A percentile compares a stretch with the other conserved stretches of the same genome.
These are phyloP conservation scores for Triticum urartu DNA, from an alignment of 176 grass and related monocot genomes.

Conservation along the genomic window DNA sequence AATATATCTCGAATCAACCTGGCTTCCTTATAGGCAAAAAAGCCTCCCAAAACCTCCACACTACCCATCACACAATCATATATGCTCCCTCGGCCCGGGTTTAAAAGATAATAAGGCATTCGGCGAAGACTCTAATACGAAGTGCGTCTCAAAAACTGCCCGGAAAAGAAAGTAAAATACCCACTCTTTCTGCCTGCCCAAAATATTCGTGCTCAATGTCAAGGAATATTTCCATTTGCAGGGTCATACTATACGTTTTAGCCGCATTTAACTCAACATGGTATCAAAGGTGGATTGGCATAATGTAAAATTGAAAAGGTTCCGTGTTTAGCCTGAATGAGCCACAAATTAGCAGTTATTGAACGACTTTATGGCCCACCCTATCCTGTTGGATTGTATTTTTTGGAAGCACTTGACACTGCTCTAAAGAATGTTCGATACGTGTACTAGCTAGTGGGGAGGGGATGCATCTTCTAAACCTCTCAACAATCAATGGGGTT, in stretches of 20 bases:
- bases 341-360: neutral
- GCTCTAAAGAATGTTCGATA: too few species aligned
- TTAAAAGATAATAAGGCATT: too few species aligned
- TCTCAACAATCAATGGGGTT: too few species aligned
- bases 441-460: too few species aligned
- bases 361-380: neutral
- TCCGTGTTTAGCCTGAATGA: neutral
- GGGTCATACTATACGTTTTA: neutral
- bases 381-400: neutral
- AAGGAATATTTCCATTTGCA: neutral
- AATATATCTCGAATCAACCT: neutral
- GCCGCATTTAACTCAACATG: neutral
- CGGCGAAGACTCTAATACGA: too few species aligned
- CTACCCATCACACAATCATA: too few species aligned
- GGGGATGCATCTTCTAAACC: too few species aligned
- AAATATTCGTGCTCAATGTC: neutral
- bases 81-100: too few species aligned
- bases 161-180: too few species aligned
- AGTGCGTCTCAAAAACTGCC: too few species aligned
- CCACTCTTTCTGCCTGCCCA: neutral
- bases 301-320: neutral
- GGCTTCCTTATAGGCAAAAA: too few species aligned
- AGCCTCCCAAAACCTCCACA: too few species aligned
- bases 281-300: neutral
- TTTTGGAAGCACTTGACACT: neutral